These are phyloP conservation scores for Backusella australiensis DNA, from an alignment of 192 early-diverging fungal genomes.

Conservation along the genomic window DNA sequence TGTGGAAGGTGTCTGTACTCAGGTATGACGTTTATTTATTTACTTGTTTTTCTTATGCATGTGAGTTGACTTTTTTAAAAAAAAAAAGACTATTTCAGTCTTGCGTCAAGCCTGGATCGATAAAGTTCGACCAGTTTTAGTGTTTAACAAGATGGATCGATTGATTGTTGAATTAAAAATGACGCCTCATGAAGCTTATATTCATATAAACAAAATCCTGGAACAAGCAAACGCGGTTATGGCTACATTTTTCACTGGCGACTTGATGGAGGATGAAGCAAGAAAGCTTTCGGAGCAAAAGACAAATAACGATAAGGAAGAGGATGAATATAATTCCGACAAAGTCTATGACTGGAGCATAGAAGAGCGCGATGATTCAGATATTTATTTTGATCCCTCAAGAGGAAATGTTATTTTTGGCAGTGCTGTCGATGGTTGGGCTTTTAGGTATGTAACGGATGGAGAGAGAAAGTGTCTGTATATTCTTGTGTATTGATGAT, in stretches of 20 bases:
- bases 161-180: slow-evolving; percentile 92
- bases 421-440: slow-evolving; percentile 97
- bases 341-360: slow-evolving; percentile 74
- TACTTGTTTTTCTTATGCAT: not conserved
- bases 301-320: slow-evolving; percentile 11
- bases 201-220: slow-evolving; percentile 90
- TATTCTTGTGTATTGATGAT: not conserved
- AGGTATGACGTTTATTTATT: slow-evolving; percentile 44
- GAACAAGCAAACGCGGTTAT: slow-evolving; percentile 97
- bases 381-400: slow-evolving; percentile 95
- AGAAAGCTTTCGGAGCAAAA: slow-evolving; percentile 47
- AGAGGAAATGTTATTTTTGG: slow-evolving; percentile 97
- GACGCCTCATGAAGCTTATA: slow-evolving; percentile 88
- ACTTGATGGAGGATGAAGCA: slow-evolving; percentile 78
- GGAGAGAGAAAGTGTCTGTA: not conserved
- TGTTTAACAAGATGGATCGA: slow-evolving; percentile 98
- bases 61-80: not conserved
- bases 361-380: slow-evolving; percentile 89
- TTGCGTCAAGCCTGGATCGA: slow-evolving; percentile 93
- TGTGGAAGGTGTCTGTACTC: slow-evolving; percentile 99
- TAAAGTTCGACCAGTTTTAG: slow-evolving; percentile 87
- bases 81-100: slow-evolving; percentile 84
- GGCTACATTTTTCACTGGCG: slow-evolving; percentile 92
- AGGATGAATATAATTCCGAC: slow-evolving; percentile 45
- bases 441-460: slow-evolving; percentile 64